Evolutionary conservation across 192 early-diverging fungal genomes (phyloP).

Genomic region (Coemansia sp.): DNA sequence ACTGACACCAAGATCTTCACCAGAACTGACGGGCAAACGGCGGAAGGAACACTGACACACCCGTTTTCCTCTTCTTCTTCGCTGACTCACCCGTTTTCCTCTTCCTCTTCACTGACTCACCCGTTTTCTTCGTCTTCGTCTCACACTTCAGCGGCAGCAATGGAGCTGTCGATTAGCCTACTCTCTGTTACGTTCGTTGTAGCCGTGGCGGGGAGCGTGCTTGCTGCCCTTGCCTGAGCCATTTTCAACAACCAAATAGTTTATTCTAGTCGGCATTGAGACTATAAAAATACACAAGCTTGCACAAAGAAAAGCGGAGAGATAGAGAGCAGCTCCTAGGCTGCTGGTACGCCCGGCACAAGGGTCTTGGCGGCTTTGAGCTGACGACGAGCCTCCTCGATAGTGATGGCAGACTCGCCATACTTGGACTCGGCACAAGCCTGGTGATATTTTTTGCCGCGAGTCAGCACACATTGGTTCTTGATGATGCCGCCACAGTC

Average conservation of each 20-base stretch:
- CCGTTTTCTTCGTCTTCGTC: not conserved
- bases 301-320: not conserved
- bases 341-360: not conserved
- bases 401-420: slow-evolving; percentile 35
- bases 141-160: not conserved
- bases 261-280: not conserved
- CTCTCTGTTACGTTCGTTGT: not conserved
- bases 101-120: not conserved
- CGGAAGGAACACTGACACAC: not conserved
- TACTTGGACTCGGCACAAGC: slow-evolving; percentile 50
- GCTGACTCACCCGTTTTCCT: not conserved
- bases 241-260: not conserved
- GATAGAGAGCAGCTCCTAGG: not conserved
- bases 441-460: slow-evolving; percentile 53
- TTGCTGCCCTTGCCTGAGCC: not conserved
- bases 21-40: not conserved
- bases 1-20: not conserved
- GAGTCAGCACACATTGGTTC: slow-evolving; percentile 50
- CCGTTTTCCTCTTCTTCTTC: not conserved
- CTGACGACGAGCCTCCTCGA: slow-evolving; percentile 48
- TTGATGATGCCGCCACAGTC: slow-evolving; percentile 54
- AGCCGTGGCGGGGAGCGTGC: not conserved
- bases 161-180: not conserved
- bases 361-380: slow-evolving; percentile 21
- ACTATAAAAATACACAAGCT: not conserved